Evolutionary conservation across 306 rosid genomes (phyloP).

Genomic region (Corylus heterophylla): DNA sequence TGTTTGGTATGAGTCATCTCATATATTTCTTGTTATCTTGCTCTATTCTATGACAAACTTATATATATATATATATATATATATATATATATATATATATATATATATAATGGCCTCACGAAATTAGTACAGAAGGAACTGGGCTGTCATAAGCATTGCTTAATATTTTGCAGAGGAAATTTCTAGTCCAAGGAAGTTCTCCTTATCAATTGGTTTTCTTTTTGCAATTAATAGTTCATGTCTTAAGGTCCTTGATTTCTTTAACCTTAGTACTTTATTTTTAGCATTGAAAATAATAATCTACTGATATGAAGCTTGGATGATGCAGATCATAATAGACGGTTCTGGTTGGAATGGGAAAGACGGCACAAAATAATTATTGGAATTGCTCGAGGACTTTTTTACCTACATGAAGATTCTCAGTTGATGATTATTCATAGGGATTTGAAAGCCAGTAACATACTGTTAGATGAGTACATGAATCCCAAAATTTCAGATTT

Average conservation of each 20-base stretch:
- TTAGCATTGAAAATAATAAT: background rate
- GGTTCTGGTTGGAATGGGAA: constrained; percentile 29
- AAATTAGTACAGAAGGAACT: too few relatives aligned
- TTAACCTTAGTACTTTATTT: too few relatives aligned
- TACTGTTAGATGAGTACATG: constrained; percentile 32
- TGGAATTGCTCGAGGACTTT: constrained; percentile 30
- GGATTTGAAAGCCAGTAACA: constrained; percentile 39
- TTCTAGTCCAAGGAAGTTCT: too few relatives aligned
- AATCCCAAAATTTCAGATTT: constrained; percentile 40
- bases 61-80: too few relatives aligned
- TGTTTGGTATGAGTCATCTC: constrained; percentile 21
- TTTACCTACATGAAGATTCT: constrained; percentile 39
- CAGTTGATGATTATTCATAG: constrained; percentile 30
- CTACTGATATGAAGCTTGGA: background rate
- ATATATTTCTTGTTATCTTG: too few relatives aligned
- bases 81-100: too few relatives aligned
- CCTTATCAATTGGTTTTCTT: too few relatives aligned
- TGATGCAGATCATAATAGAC: constrained; percentile 19
- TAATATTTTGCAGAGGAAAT: too few relatives aligned
- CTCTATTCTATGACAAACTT: background rate
- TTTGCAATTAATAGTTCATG: too few relatives aligned
- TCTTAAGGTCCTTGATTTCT: too few relatives aligned
- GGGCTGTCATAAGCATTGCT: too few relatives aligned
- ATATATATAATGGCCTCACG: background rate
- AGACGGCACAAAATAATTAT: constrained; percentile 32